A percentile compares a stretch with the other conserved stretches of the same genome.
Conservation (phyloP, 176 grass and related monocot species). For the Rhynchospora pubera region DNA sequence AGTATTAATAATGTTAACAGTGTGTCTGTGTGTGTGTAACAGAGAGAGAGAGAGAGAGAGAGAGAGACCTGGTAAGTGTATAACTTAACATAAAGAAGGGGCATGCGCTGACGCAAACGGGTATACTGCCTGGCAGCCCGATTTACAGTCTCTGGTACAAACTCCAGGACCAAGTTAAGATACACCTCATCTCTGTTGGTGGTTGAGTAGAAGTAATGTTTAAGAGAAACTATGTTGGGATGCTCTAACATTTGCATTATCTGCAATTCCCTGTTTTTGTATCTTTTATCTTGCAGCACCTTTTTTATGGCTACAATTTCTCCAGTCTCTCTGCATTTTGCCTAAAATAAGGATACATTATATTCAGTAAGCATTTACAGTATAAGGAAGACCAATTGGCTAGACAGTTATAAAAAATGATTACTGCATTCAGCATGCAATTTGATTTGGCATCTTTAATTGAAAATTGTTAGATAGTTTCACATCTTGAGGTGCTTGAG, state of each 20-base stretch:
- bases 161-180: conserved; percentile 91
- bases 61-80: conserved; percentile 81
- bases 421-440: not conserved
- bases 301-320: conserved; percentile 97
- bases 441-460: not conserved
- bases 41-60: not conserved
- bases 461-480: not conserved
- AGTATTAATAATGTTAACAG: not conserved
- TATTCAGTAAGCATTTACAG: not conserved
- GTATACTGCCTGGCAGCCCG: conserved; percentile 69
- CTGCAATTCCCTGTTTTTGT: conserved; percentile 93
- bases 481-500: not conserved
- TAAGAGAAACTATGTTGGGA: conserved; percentile 86
- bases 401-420: not conserved
- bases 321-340: conserved; percentile 92
- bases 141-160: conserved; percentile 87
- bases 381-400: not conserved
- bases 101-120: conserved; percentile 77
- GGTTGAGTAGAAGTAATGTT: conserved; percentile 94
- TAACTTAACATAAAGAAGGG: conserved; percentile 83
- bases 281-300: conserved; percentile 96
- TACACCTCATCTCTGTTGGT: conserved; percentile 83
- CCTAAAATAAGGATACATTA: conserved; percentile 39
- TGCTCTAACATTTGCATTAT: conserved; percentile 99
- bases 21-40: not conserved